A percentile compares a stretch with the other conserved stretches of the same genome.
These are phyloP conservation scores for Neurospora crassa DNA, from an alignment of 2,329 filamentous ascomycete genomes.

Conservation along the genomic window DNA sequence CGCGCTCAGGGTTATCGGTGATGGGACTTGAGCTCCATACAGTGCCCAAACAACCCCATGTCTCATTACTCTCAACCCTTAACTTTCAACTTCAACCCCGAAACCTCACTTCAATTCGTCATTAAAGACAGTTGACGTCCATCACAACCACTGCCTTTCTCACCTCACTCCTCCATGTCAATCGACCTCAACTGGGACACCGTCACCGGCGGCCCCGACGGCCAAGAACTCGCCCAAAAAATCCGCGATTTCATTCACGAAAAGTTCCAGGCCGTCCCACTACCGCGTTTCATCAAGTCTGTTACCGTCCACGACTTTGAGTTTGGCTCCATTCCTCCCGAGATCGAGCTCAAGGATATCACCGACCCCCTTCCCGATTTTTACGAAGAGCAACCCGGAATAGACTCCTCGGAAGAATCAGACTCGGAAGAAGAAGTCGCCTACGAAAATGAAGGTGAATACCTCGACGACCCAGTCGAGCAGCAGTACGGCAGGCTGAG, in stretches of 20 bases:
- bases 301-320: slow-evolving; percentile 92
- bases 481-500: slow-evolving; percentile 8
- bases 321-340: slow-evolving; percentile 74
- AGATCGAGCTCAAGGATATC: slow-evolving; percentile 90
- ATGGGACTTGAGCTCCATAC: neutral
- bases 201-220: slow-evolving; percentile 81
- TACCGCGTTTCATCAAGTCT: slow-evolving; percentile 93
- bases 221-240: slow-evolving; percentile 68
- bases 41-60: neutral
- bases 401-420: slow-evolving; percentile 43
- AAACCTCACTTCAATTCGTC: neutral
- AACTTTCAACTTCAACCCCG: neutral
- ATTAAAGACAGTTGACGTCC: neutral
- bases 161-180: slow-evolving; percentile 54
- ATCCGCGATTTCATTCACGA: slow-evolving; percentile 93
- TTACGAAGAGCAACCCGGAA: slow-evolving; percentile 73
- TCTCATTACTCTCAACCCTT: neutral
- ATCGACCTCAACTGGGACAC: slow-evolving; percentile 97
- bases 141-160: neutral
- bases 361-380: slow-evolving; percentile 94
- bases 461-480: slow-evolving; percentile 20
- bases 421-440: slow-evolving; percentile 32
- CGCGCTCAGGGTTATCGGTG: neutral
- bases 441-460: slow-evolving; percentile 28
- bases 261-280: slow-evolving; percentile 83